Conservation (phyloP, 2,329 filamentous ascomycete species). For the Arthrobotrys sinensis region DNA sequence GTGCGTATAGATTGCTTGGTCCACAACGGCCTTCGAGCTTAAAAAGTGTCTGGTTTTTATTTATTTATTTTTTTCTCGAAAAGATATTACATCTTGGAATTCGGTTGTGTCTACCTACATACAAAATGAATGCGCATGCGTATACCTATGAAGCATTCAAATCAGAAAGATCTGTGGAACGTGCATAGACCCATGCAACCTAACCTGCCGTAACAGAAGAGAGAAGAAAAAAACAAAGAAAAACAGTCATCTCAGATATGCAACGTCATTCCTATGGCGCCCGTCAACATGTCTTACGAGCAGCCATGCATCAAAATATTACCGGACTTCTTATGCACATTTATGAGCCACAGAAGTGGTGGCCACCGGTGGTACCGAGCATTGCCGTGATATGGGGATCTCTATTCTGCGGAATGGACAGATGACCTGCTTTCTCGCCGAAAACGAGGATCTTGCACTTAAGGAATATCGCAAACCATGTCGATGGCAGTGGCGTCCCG, state of each 20-base stretch:
- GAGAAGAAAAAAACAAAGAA: slow-evolving; percentile 24
- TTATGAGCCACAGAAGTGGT: slow-evolving; percentile 22
- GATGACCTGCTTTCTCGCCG: slow-evolving; percentile 3
- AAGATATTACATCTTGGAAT: neutral
- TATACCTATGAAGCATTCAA: slow-evolving; percentile 1
- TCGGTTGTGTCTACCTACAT: neutral
- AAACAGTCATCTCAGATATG: slow-evolving; percentile 17
- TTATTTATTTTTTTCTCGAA: neutral
- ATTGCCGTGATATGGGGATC: slow-evolving; percentile 33
- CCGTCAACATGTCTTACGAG: slow-evolving; percentile 23
- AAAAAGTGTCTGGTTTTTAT: neutral
- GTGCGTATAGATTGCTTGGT: neutral
- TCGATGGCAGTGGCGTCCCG: slow-evolving; percentile 17
- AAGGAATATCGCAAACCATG: neutral
- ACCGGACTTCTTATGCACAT: neutral
- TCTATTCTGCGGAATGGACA: slow-evolving; percentile 40
- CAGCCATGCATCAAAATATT: slow-evolving; percentile 1
- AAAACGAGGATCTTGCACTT: slow-evolving; percentile 19
- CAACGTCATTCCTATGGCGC: slow-evolving; percentile 40
- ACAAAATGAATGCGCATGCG: slow-evolving; percentile 7
- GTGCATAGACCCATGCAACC: slow-evolving; percentile 21
- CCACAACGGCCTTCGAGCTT: neutral
- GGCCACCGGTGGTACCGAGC: slow-evolving; percentile 27
- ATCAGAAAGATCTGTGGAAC: slow-evolving; percentile 30
- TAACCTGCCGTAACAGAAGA: neutral